Evolutionary conservation across 2,329 filamentous ascomycete species (phyloP), one percentile per base, ranked within the genome.

Genomic region (Ampelomyces quisqualis): DNA sequence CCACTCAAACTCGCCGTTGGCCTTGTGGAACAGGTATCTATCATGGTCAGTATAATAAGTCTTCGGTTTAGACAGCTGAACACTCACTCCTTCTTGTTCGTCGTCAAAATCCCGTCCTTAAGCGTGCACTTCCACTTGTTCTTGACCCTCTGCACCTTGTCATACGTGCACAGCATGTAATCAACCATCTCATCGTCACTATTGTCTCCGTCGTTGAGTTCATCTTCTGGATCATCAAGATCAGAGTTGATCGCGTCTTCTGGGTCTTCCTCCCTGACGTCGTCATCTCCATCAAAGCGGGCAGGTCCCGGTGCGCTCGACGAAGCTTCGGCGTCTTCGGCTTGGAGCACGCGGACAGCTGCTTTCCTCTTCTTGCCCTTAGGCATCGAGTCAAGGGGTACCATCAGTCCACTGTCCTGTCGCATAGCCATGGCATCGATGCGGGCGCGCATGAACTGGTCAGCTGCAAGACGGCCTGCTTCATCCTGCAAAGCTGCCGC

Each of bases 161-260:
- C 93, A 67, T 98, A 98, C 67, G 95, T 96, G 75, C 93, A 98
- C 27, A 98, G 83, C 88, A 98, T 97, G 65, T 94, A 90, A 57
- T 95, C 87, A 1, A 85, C 84, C 52, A 86, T 80, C 23, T 84
- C 81, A 29, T 95, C 90, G 45, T 94, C 89, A 10, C 90, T 88
- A 35, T 93, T 90, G 22, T 93, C 88, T 17, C 91, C 88, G 17
- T 93, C 89, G 20, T 87, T 53, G 36, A 82, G 72, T 8, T 88
- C 84, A 47, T 97, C 93, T 49, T 97, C 90, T 0, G 90, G 83
- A 63, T 98, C 93, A 64, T 98, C 93, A 3, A 98, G 82, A 60
- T 98, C 93, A 0, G 93, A 97, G 69, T 98, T 98, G 73, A 98
- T 98, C 2, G 91, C 93, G 67, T 98, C 90, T 53, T 95, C 91